These are phyloP conservation scores for Morella rubra DNA, from an alignment of 306 rosid genomes.

Conservation along the genomic window DNA sequence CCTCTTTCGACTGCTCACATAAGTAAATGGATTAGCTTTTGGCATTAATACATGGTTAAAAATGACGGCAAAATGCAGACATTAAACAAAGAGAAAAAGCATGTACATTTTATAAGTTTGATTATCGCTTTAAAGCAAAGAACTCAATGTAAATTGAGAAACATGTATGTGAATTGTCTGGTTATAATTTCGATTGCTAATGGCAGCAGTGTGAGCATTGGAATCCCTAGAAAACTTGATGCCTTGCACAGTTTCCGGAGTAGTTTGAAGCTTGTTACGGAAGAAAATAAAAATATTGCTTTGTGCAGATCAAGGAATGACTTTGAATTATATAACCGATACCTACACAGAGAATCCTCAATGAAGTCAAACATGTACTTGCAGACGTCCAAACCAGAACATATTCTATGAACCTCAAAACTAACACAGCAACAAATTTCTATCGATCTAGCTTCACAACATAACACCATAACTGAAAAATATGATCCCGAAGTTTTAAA, in stretches of 20 bases:
- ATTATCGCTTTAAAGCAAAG: neutral
- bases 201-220: neutral
- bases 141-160: neutral
- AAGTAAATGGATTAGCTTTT: slow-evolving; percentile 30
- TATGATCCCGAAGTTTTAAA: neutral
- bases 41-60: neutral
- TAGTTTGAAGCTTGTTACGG: neutral
- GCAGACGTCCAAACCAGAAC: slow-evolving; percentile 17
- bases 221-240: neutral
- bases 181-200: slow-evolving; percentile 5
- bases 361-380: neutral
- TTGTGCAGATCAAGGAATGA: neutral
- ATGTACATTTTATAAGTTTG: neutral
- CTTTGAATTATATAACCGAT: neutral
- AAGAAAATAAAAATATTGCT: neutral
- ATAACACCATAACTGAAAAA: neutral
- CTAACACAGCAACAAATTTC: neutral
- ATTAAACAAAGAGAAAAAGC: slow-evolving; percentile 13
- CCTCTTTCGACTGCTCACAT: slow-evolving; percentile 37
- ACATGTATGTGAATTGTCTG: neutral
- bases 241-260: slow-evolving; percentile 1
- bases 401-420: slow-evolving; percentile 1
- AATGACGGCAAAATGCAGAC: slow-evolving; percentile 4
- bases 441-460: neutral
- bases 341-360: neutral